These are phyloP conservation scores for Alloteropsis angusta DNA, from an alignment of 202 grass and related monocot genomes.

Conservation along the genomic window DNA sequence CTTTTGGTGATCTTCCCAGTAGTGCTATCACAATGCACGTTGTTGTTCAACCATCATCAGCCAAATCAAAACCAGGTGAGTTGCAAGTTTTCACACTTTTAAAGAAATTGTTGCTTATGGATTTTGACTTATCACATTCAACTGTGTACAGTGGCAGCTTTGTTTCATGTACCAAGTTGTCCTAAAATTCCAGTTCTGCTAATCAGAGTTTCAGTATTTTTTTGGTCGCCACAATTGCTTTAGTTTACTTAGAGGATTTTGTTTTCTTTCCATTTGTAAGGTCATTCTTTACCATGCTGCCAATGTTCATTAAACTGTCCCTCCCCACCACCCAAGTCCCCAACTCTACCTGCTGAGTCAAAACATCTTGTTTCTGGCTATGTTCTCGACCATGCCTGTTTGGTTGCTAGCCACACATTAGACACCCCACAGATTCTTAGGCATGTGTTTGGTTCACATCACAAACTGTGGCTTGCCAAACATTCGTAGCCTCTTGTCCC, in stretches of 20 bases:
- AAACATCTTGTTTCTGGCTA: neutral
- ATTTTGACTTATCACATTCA: neutral
- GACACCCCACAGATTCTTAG: neutral
- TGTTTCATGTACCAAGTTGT: neutral
- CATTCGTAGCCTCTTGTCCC: neutral
- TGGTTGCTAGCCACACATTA: neutral
- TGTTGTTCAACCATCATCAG: constrained; percentile 68
- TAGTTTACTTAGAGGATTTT: neutral
- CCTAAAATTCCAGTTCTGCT: constrained; percentile 9
- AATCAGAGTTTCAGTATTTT: neutral
- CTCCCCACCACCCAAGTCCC: no score
- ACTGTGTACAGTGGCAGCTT: neutral
- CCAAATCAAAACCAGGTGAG: constrained; percentile 83
- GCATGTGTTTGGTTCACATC: neutral
- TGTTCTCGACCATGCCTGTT: neutral
- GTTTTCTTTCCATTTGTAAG: neutral
- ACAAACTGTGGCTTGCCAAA: neutral
- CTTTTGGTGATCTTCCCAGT: constrained; percentile 76
- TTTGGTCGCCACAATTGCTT: neutral
- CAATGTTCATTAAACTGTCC: neutral
- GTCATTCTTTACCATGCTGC: neutral
- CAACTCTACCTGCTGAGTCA: neutral
- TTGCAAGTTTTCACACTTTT: neutral
- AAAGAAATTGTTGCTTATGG: constrained; percentile 3
- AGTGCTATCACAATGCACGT: constrained; percentile 82